Evolutionary conservation across 768 basidiomycete genomes (phyloP).

Genomic region (Clathrus columnatus): DNA sequence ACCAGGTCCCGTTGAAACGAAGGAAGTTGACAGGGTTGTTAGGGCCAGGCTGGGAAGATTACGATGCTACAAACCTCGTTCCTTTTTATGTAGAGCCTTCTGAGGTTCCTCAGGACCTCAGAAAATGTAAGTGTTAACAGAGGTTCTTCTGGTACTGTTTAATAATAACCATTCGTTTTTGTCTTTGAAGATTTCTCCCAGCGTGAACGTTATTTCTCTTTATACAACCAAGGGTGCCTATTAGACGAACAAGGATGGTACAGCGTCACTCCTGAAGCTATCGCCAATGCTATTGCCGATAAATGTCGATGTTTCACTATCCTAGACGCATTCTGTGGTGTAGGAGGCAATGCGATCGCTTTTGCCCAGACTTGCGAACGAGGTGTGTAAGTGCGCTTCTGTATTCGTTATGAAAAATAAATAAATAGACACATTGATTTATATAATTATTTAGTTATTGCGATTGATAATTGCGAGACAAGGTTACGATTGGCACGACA

Average conservation of each 20-base stretch:
- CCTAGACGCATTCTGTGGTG: constrained; percentile 94
- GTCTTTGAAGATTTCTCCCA: constrained; percentile 68
- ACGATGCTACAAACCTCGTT: constrained; percentile 68
- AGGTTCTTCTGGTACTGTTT: neutral
- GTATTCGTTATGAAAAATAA: neutral
- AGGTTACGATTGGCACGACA: constrained; percentile 88
- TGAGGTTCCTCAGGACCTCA: constrained; percentile 68
- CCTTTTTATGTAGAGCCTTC: constrained; percentile 53
- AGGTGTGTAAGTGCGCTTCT: constrained; percentile 42
- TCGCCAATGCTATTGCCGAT: constrained; percentile 91
- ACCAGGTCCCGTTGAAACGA: constrained; percentile 16
- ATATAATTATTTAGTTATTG: constrained; percentile 60
- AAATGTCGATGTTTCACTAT: constrained; percentile 79
- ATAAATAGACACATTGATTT: neutral
- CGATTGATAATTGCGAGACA: constrained; percentile 76
- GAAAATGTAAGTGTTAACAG: constrained; percentile 62
- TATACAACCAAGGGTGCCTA: constrained; percentile 73
- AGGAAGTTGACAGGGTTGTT: constrained; percentile 19
- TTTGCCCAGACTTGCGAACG: constrained; percentile 94
- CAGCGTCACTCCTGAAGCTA: constrained; percentile 86
- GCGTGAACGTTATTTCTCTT: constrained; percentile 70
- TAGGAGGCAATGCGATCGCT: constrained; percentile 95
- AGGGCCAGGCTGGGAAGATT: constrained; percentile 30
- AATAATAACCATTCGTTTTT: neutral
- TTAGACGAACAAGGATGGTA: constrained; percentile 98